Evolutionary conservation across 1,284 basidiomycete species (phyloP), one percentile per base, ranked within the genome.

Genomic region (Ceratobasidium sp.): DNA sequence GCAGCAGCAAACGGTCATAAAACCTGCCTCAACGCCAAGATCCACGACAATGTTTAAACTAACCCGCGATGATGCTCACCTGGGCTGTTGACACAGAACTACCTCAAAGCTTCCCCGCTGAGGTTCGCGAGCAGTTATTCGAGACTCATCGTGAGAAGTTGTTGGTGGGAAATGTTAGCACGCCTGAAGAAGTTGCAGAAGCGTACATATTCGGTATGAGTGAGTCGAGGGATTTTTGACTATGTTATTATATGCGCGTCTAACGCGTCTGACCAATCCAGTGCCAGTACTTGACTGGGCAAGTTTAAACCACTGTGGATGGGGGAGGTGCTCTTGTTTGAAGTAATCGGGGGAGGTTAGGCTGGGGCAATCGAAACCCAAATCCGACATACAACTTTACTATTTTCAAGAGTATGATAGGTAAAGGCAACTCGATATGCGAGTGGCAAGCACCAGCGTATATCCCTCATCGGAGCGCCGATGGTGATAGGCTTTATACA

Each of bases 201-300:
- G 67, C 67, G 20, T 70, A 70, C 33, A 55, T 70, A 2, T 70
- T 70, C 30, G 67, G 50, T 14, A 70, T 70, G 67, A 30, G 67
- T 70, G n/a, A 16, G 48, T 27, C 35, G 14, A 41, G 7, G 20
- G 33, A 30, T 30, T 30, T 20, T 33, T 59, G 41, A 16, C 18
- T 41, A 41, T n/a, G 1, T 8, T 16, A 2, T n/a, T 20, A 8
- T 6, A 30, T 41, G 20, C 7, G 20, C 6, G 20, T 1, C 60
- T 62, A 0, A 46, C n/a, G 64, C 27, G 10, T 16, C 14, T 54
- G 27, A 14, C 14, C 3, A 23, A 30, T 57, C 18, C 23, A 70
- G 67, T 70, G 54, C 20, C 50, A 55, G n/a, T 70, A 70, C 33
- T 23, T 70, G 18, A 70, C 67, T 1, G 67, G 67, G 1, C 67